Percentiles rank a stretch among this genome's conserved stretches.
These are phyloP conservation scores for Botrytis fragariae DNA, from an alignment of 2,329 filamentous ascomycete genomes.

Conservation along the genomic window DNA sequence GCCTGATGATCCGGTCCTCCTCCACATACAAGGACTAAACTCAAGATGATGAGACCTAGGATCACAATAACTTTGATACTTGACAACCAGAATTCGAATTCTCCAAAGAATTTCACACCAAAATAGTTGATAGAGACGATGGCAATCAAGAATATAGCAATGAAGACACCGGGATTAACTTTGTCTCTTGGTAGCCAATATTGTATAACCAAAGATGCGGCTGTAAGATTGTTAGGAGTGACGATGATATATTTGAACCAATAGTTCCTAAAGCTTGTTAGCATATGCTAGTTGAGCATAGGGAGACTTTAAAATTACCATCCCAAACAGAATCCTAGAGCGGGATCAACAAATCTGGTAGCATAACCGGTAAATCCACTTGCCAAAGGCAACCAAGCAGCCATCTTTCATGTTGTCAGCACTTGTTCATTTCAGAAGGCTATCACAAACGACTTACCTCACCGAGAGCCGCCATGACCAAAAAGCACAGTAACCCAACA, in stretches of 20 bases:
- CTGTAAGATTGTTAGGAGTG: conserved; percentile 81
- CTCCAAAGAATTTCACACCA: conserved; percentile 38
- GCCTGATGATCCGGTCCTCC: conserved; percentile 58
- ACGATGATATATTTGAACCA: conserved; percentile 69
- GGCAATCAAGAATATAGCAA: conserved; percentile 64
- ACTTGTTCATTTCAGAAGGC: conserved; percentile 51
- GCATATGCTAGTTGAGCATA: background rate
- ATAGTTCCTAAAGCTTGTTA: conserved; percentile 31
- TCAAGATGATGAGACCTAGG: conserved; percentile 63
- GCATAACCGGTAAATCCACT: conserved; percentile 82
- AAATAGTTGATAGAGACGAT: conserved; percentile 69
- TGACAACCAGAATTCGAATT: conserved; percentile 56
- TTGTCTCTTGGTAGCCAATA: conserved; percentile 65
- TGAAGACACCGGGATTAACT: conserved; percentile 77
- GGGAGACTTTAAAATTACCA: conserved; percentile 36
- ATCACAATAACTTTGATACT: conserved; percentile 63
- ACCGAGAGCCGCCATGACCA: conserved; percentile 72
- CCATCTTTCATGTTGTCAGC: conserved; percentile 52
- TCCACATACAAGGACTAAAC: conserved; percentile 60
- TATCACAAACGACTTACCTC: conserved; percentile 23
- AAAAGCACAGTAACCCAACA: conserved; percentile 70
- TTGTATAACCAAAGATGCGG: conserved; percentile 73
- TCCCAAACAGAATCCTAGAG: conserved; percentile 76
- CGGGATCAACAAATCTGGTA: conserved; percentile 74
- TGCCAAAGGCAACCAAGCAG: conserved; percentile 73